phyloP scores from a whole-genome alignment of 225 moss, liverwort and hornwort genomes.

The Marchantia polymorpha region DNA sequence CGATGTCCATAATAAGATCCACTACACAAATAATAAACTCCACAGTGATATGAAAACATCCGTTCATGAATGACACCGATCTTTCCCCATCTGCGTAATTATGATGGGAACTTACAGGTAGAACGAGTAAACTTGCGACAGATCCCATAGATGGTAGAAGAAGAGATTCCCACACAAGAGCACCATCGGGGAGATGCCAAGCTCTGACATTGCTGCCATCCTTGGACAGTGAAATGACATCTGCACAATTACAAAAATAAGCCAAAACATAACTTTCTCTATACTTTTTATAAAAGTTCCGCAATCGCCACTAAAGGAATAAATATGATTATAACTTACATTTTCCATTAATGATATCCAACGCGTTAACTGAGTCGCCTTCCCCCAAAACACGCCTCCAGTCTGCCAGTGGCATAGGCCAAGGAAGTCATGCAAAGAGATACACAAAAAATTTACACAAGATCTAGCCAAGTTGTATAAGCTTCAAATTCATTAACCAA shows the following conservation, averaged over 20 bases:
- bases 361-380: conserved; percentile 57
- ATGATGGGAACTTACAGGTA: conserved; percentile 53
- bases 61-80: too few relatives aligned
- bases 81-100: not conserved
- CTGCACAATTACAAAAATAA: conserved; percentile 33
- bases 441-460: too few relatives aligned
- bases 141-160: conserved; percentile 52
- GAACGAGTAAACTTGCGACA: conserved; percentile 54
- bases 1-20: not conserved
- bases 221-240: conserved; percentile 70
- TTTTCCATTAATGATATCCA: conserved; percentile 69
- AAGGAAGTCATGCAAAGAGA: not conserved
- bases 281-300: not conserved
- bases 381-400: conserved; percentile 91
- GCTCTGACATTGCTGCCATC: conserved; percentile 75
- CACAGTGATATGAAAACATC: not conserved
- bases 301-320: not conserved
- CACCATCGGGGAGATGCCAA: conserved; percentile 90
- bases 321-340: conserved; percentile 46
- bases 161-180: conserved; percentile 79
- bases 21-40: not conserved
- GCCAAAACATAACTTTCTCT: not conserved
- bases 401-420: conserved; percentile 40
- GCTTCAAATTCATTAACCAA: too few relatives aligned
- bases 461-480: too few relatives aligned